Evolutionary conservation across 495 filamentous ascomycete genomes (phyloP).

Genomic region (Lophiostoma macrostomum): DNA sequence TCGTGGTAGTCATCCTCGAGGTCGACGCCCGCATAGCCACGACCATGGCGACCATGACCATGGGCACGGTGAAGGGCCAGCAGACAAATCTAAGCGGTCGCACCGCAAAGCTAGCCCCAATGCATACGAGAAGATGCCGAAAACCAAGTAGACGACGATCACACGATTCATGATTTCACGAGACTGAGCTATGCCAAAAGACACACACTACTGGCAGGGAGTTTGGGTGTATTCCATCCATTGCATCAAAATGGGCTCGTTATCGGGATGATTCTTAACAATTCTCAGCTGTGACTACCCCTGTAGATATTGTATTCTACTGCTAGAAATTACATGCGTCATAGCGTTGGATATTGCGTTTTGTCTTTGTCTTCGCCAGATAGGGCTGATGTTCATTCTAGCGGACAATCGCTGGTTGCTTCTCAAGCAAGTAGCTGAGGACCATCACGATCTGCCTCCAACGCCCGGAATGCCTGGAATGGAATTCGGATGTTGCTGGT

Average conservation of each 20-base stretch:
- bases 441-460: too few relatives aligned
- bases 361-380: too few relatives aligned
- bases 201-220: too few relatives aligned
- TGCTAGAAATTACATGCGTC: conserved; percentile 17
- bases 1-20: conserved; percentile 11
- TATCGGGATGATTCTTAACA: neutral
- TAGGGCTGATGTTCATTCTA: too few relatives aligned
- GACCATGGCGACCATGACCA: conserved; percentile 43
- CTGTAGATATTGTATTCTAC: conserved; percentile 6
- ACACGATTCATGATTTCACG: neutral
- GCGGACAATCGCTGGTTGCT: too few relatives aligned
- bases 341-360: conserved; percentile 5
- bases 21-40: conserved; percentile 37
- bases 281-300: too few relatives aligned
- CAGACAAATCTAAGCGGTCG: conserved; percentile 43
- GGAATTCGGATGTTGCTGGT: too few relatives aligned
- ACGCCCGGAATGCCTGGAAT: too few relatives aligned
- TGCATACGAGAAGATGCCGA: conserved; percentile 92
- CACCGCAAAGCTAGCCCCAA: conserved; percentile 73
- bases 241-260: neutral
- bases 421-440: too few relatives aligned
- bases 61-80: conserved; percentile 40
- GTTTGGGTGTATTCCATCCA: conserved; percentile 6
- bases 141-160: conserved; percentile 32
- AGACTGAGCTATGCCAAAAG: neutral